Evolutionary conservation across 2,329 filamentous ascomycete genomes (phyloP).

Genomic region (Penicillium occitanis): DNA sequence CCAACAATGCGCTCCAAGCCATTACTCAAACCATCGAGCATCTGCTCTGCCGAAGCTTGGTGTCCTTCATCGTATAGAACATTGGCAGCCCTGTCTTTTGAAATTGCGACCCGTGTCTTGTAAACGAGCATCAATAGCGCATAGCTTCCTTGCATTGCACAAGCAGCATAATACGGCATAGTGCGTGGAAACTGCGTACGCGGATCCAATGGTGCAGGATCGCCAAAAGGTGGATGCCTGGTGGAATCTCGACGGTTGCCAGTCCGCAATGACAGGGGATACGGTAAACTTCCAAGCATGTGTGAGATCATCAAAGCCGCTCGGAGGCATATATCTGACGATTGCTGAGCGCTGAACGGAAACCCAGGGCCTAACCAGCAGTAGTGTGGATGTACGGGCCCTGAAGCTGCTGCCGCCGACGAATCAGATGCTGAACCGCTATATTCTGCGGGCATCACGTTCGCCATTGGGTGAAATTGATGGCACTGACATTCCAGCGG

Average conservation of each 20-base stretch:
- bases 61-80: constrained; percentile 25
- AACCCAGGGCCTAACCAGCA: constrained; percentile 31
- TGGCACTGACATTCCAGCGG: constrained; percentile 36
- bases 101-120: constrained; percentile 38
- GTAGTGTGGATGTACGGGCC: constrained; percentile 26
- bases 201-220: constrained; percentile 24
- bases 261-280: constrained; percentile 34
- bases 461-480: constrained; percentile 33
- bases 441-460: constrained; percentile 32
- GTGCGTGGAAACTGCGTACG: constrained; percentile 38
- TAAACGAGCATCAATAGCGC: constrained; percentile 49
- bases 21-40: constrained; percentile 39
- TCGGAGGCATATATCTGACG: constrained; percentile 43
- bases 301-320: constrained; percentile 43
- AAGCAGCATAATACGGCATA: constrained; percentile 50
- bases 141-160: constrained; percentile 50
- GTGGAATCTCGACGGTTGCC: constrained; percentile 15
- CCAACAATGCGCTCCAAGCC: constrained; percentile 40
- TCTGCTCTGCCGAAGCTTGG: constrained; percentile 30
- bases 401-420: constrained; percentile 34
- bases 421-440: constrained; percentile 35
- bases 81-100: constrained; percentile 32
- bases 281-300: constrained; percentile 43
- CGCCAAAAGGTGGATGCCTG: constrained; percentile 18
- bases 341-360: constrained; percentile 44